phyloP scores from a whole-genome alignment of 2,329 filamentous ascomycete genomes.

The Clonostachys rosea region DNA sequence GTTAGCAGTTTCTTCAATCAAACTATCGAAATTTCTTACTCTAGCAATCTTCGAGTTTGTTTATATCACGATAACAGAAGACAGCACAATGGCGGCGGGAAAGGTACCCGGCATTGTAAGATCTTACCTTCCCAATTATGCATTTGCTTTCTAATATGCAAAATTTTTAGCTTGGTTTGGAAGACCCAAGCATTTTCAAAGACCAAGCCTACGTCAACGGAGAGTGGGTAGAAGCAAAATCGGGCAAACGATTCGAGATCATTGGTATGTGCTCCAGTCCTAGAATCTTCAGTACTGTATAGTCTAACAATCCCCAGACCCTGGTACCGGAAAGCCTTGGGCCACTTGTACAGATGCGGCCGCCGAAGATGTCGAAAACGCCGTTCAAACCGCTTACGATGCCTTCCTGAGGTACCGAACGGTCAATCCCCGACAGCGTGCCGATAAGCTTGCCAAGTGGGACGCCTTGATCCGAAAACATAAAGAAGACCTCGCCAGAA shows the following conservation, averaged over 20 bases:
- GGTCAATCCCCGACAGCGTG: constrained; percentile 25
- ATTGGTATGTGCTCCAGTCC: background rate
- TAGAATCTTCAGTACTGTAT: background rate
- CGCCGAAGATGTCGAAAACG: constrained; percentile 28
- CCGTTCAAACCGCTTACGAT: constrained; percentile 24
- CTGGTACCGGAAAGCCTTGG: constrained; percentile 44
- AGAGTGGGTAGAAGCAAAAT: constrained; percentile 59
- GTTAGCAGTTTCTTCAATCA: too few relatives aligned
- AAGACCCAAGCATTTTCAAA: background rate
- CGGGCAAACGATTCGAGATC: constrained; percentile 1
- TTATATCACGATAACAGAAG: too few relatives aligned
- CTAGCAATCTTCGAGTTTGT: too few relatives aligned
- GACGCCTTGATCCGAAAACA: constrained; percentile 27
- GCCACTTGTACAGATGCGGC: constrained; percentile 42
- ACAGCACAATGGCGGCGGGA: background rate
- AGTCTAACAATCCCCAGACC: constrained; percentile 31
- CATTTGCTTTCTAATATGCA: background rate
- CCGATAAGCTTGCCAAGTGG: constrained; percentile 33
- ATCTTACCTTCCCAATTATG: background rate
- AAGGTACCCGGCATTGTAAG: background rate
- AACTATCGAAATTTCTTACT: too few relatives aligned
- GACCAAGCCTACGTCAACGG: constrained; percentile 56
- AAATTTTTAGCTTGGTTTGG: background rate
- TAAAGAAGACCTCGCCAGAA: constrained; percentile 27
- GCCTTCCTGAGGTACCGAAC: constrained; percentile 31